Conservation (phyloP, 108 stramenopile species). For the Poteriospumella lacustris region DNA sequence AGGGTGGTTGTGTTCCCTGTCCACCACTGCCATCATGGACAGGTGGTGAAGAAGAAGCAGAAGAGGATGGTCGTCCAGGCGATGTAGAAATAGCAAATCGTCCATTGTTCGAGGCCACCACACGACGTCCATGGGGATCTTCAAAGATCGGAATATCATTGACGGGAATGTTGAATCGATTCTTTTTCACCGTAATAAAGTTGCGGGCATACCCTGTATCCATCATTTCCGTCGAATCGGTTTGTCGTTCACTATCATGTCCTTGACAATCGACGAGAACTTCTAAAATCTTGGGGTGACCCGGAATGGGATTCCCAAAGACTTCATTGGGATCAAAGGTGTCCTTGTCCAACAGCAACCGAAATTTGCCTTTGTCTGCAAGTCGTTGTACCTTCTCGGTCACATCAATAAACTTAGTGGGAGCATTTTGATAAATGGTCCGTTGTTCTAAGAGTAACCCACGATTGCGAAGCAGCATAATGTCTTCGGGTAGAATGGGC, state of each 20-base stretch:
- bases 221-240: not conserved
- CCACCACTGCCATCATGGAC: too few species aligned
- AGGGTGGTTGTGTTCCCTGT: too few species aligned
- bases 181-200: not conserved
- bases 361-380: not conserved
- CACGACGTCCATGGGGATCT: too few species aligned
- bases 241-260: slow-evolving; percentile 19
- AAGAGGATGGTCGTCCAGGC: too few species aligned
- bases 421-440: not conserved
- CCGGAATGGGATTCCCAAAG: slow-evolving; percentile 8
- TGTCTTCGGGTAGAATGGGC: not conserved
- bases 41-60: too few species aligned
- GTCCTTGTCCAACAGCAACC: slow-evolving; percentile 1
- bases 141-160: not conserved
- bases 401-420: slow-evolving; percentile 2
- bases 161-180: not conserved
- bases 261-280: slow-evolving; percentile 2
- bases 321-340: not conserved
- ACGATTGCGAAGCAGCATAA: not conserved
- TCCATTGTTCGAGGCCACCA: too few species aligned
- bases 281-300: not conserved
- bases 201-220: slow-evolving; percentile 10
- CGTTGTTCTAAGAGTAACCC: not conserved
- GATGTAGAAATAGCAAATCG: too few species aligned
- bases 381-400: not conserved